Evolutionary conservation across 768 basidiomycete genomes (phyloP), one percentile per base, ranked within the genome.

Genomic region (Strobilomyces confusus): DNA sequence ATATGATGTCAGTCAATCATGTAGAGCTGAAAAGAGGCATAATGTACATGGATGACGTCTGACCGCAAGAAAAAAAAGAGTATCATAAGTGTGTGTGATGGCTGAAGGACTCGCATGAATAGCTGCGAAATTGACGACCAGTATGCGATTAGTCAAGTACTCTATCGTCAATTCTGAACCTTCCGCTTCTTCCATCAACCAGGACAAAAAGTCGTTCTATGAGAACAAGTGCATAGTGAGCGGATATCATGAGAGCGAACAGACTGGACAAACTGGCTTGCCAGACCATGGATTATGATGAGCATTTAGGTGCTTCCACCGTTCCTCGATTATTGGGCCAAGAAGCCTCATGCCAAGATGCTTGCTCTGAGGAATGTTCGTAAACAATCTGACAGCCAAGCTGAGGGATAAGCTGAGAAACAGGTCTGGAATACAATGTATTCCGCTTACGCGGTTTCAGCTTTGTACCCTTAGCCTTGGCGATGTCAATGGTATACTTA

Each of bases 151-250:
- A 1, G 55, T 63, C 60, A 75, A 49, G 64, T 68, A 15, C 33
- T 57, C 30, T 11, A 49, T 33, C 0, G 65, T 47, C 23, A 49
- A 12, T 23, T 71, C 58, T 9, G 54, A 41, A 26, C 60, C 58
- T 1, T 55, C n/a, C 5, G 61, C 69, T 5, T 54, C 62, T 5
- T 69, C 65, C 26, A 74, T 61, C 29, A 72, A 25, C 72, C 74
- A 74, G 3, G 59, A 58, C 7, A 75, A 37, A 41, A 73, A 42
- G 44, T 75, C 73, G 17, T 67, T 64, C 72, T 73, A 36, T 23
- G 5, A 38, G 13, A 13, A 25, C 11, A 20, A 0, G 5, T n/a
- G n/a, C n/a, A n/a, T 11, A 7, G 36, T 48, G 20, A 56, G 23
- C 1, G 2, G 17, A 3, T 7, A 40, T 40, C 26, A 26, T 26